Evolutionary conservation across 1,284 basidiomycete genomes (phyloP), one percentile per base, ranked within the genome.

Genomic region (Athelia psychrophila): DNA sequence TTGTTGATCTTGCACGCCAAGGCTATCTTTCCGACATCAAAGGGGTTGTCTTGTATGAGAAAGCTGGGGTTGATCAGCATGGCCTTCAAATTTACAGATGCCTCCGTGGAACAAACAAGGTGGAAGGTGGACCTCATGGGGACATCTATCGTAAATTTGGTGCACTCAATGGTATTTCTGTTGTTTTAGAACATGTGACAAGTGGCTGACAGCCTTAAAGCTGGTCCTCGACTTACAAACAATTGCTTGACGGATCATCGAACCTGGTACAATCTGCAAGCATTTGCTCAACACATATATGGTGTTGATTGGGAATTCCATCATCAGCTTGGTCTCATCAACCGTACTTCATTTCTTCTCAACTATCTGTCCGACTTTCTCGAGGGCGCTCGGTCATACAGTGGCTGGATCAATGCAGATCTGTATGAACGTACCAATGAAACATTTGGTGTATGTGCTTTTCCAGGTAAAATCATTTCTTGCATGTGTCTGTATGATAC

Each of bases 141-240:
- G 59, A 63, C 32, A 63, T 63, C 18, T 62, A 64, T 42, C 48
- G 49, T 0, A 63, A 63, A 49, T 64, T 62, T 52, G 61, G 61
- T 0, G 61, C 60, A 1, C 50, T 64, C 13, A 49, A 61, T 50
- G 56, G 59, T 56, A 56, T 13, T 35, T 35, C 10, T 35, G 10
- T 35, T 12, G 10, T n/a, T 35, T 35, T n/a, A 10, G 33, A 35
- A n/a, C n/a, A 12, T 35, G 33, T 35, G 33, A 35, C 33, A 35
- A 35, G n/a, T 35, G 33, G 33, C 33, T 35, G n/a, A 35, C 10
- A 35, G n/a, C n/a, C n/a, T 35, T 57, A 56, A n/a, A 64, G 62
- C 61, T 19, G 57, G 56, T 18, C 58, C 60, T 15, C 54, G 55
- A 16, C 45, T 61, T 1, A 58, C 58, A 15, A 55, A 56, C 2